Base-by-base conservation (phyloP, 495 filamentous ascomycete genomes). In the Annulohypoxylon stygium region DNA sequence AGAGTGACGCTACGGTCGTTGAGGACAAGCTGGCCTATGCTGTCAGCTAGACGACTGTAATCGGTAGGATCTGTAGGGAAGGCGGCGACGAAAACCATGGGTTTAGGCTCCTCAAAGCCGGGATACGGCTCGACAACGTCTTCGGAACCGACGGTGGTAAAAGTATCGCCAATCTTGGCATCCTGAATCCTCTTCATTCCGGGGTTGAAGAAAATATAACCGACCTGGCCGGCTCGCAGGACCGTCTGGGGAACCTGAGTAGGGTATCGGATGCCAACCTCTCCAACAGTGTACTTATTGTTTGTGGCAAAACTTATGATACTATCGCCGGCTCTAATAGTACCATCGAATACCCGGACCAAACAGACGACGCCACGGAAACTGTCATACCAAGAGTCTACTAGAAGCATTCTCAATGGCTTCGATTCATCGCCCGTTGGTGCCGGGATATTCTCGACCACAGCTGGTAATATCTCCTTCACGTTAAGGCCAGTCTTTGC, bases 31-130 rank as follows among this genome's bases (percentile, higher is more conserved):
- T 98, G 96, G 58, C 94, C 91, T 76, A 99, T 97, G 76, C 93
- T 97, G 78, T 99, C 96, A 70, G 97, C 93, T 10, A 99, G 83
- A 76, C 95, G 93, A 67, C 86, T 87, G 76, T 97, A 95, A 79
- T 96, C 92, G 76, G 89, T 84, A 67, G 97, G 94, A 79, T 99
- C 95, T 0, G 93, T 90, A 1, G 96, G 96, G 73, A 97, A 99
- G 0, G 97, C 96, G 4, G 95, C 94, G 10, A 99, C 96, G 76
- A 98, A 99, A 23, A 98, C 96, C 96, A 99, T 99, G 2, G 95
- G 91, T 80, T 99, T 97, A 6, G 96, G 96, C 77, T 99, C 97
- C 81, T 97, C 96, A 70, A 99, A 99, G 0, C 96, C 97, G 0
- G 93, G 93, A 64, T 94, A 89, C 18, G 92, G 90, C 77, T 93